These are phyloP conservation scores for Trichosporon asahii DNA, from an alignment of 1,284 basidiomycete genomes.

Conservation along the genomic window DNA sequence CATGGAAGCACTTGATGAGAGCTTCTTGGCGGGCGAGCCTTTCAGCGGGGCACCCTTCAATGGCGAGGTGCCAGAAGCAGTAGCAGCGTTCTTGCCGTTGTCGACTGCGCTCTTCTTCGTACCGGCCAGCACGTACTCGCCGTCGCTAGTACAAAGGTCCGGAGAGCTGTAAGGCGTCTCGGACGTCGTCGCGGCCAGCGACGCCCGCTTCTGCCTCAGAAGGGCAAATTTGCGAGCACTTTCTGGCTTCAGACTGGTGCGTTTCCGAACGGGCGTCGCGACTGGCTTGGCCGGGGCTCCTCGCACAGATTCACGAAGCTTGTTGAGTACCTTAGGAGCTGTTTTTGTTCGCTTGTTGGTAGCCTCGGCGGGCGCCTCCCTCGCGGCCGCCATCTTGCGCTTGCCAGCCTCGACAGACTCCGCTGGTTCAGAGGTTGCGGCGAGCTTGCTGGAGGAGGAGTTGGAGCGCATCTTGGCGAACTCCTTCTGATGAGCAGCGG, in stretches of 20 bases:
- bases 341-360: constrained; percentile 8
- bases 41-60: background rate
- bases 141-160: background rate
- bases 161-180: background rate
- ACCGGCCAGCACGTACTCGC: background rate
- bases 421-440: background rate
- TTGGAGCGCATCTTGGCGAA: constrained; percentile 39
- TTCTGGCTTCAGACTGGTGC: constrained; percentile 3
- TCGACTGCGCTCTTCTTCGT: background rate
- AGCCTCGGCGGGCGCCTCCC: background rate
- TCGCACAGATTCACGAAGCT: background rate
- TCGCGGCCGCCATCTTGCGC: constrained; percentile 14
- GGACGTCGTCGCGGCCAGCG: background rate
- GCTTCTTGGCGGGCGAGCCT: background rate
- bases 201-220: background rate
- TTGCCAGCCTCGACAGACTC: constrained; percentile 3
- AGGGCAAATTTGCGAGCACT: constrained; percentile 11
- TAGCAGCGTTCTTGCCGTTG: background rate
- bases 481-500: constrained; percentile 40
- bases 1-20: background rate
- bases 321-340: background rate
- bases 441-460: background rate
- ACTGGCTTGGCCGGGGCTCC: background rate
- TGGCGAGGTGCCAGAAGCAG: no score
- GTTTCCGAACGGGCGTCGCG: background rate